These are phyloP conservation scores for Cystobasidium slooffiae DNA, from an alignment of 1,284 basidiomycete genomes.

Conservation along the genomic window DNA sequence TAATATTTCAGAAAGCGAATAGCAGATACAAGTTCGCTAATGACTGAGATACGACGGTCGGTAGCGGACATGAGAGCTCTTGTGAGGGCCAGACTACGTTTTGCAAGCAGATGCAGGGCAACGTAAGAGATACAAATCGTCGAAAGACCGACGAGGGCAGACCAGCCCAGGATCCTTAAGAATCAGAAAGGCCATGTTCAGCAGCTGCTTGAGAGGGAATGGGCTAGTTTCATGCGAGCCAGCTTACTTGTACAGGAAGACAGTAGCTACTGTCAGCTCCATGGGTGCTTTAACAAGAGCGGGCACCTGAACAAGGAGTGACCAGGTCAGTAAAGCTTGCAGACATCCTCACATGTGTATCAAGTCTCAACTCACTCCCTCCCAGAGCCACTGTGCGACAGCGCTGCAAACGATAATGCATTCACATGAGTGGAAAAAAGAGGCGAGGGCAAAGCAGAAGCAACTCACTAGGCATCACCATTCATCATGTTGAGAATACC, in stretches of 20 bases:
- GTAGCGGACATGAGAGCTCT: conserved; percentile 68
- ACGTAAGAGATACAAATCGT: conserved; percentile 71
- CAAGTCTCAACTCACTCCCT: not conserved
- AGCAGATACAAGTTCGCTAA: conserved; percentile 75
- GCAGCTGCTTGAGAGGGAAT: not conserved
- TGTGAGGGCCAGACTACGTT: conserved; percentile 56
- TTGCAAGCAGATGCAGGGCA: conserved; percentile 71
- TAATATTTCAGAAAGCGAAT: conserved; percentile 42
- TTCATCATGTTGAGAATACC: conserved; percentile 54
- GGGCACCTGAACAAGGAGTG: conserved; percentile 21
- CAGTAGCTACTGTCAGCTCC: conserved; percentile 74
- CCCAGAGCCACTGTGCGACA: conserved; percentile 41
- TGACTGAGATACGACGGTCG: conserved; percentile 80
- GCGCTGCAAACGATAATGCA: too few relatives aligned
- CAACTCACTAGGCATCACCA: conserved; percentile 55
- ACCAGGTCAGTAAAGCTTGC: not conserved
- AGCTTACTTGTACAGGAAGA: conserved; percentile 82
- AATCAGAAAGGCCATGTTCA: conserved; percentile 37
- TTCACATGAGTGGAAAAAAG: too few relatives aligned
- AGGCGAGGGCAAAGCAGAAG: too few relatives aligned
- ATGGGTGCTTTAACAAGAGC: conserved; percentile 64
- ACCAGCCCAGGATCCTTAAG: conserved; percentile 73
- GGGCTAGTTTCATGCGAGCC: too few relatives aligned
- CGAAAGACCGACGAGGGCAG: conserved; percentile 80
- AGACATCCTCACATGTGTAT: too few relatives aligned